These are phyloP conservation scores for Pseudocercospora crystallina DNA, from an alignment of 2,329 filamentous ascomycete genomes.

Conservation along the genomic window DNA sequence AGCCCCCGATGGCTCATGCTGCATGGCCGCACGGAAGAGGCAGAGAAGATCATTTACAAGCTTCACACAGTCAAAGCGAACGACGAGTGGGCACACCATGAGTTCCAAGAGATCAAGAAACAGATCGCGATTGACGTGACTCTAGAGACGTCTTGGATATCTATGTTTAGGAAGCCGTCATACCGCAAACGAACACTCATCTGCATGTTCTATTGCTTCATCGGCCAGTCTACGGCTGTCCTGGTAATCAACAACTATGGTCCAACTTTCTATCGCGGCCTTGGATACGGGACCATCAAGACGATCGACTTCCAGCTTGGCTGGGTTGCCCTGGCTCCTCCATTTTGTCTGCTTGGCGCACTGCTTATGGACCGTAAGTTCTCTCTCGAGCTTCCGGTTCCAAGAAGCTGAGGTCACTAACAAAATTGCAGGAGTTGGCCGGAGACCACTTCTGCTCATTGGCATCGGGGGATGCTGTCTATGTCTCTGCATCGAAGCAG, in stretches of 20 bases:
- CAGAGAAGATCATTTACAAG: slow-evolving; percentile 38
- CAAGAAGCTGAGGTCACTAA: too few species aligned
- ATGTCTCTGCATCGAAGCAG: too few species aligned
- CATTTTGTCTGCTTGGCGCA: background rate
- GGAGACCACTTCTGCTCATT: too few species aligned
- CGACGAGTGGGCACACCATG: slow-evolving; percentile 33
- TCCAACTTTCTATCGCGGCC: background rate
- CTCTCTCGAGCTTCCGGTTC: background rate
- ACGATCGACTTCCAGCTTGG: slow-evolving; percentile 1
- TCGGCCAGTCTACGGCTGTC: slow-evolving; percentile 5
- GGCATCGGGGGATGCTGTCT: too few species aligned
- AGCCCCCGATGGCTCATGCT: slow-evolving; percentile 45
- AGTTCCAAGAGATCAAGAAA: slow-evolving; percentile 38
- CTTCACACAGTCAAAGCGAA: slow-evolving; percentile 43
- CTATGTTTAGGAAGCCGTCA: slow-evolving; percentile 4
- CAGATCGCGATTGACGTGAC: slow-evolving; percentile 40
- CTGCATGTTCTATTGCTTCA: background rate
- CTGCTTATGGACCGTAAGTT: background rate
- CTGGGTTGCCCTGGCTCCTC: background rate
- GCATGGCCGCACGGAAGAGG: slow-evolving; percentile 41
- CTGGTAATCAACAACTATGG: slow-evolving; percentile 8
- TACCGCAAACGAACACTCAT: slow-evolving; percentile 7
- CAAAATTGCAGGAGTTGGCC: too few species aligned
- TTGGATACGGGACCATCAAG: background rate
- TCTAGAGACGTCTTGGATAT: background rate